Percentiles rank a stretch among this genome's conserved stretches.
These are phyloP conservation scores for Dianthus caryophyllus DNA, from an alignment of 148 eudicot genomes.

Conservation along the genomic window DNA sequence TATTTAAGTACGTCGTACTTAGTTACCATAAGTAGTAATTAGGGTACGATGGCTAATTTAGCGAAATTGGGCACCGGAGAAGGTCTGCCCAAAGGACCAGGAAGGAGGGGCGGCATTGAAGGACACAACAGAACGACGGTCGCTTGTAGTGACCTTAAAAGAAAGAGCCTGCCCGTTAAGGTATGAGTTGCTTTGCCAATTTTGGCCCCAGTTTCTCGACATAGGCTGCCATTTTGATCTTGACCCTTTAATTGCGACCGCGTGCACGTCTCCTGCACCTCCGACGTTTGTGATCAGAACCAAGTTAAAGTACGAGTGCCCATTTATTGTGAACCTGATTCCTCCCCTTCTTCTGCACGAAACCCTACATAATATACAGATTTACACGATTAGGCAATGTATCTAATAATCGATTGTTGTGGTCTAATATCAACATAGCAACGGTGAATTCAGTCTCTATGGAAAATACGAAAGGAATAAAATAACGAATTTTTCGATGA, in stretches of 20 bases:
- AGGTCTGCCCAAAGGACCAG: constrained; percentile 70
- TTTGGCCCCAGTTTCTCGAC: constrained; percentile 88
- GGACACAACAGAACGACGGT: constrained; percentile 47
- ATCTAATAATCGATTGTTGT: not conserved
- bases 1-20: not conserved
- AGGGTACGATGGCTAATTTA: constrained; percentile 8
- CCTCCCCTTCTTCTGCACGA: constrained; percentile 71
- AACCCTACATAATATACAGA: constrained; percentile 38
- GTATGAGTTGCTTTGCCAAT: constrained; percentile 66
- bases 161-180: constrained; percentile 73
- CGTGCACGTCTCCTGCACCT: constrained; percentile 71
- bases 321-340: constrained; percentile 76
- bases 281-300: constrained; percentile 68
- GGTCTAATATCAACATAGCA: too few species aligned
- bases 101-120: constrained; percentile 49
- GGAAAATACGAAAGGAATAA: too few species aligned
- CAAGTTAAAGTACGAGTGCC: constrained; percentile 77
- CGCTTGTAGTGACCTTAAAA: constrained; percentile 60
- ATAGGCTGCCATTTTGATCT: constrained; percentile 55
- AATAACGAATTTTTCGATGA: too few species aligned
- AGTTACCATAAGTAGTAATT: not conserved
- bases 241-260: constrained; percentile 59
- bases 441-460: too few species aligned
- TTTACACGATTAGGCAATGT: not conserved
- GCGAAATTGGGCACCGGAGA: constrained; percentile 41